phyloP scores from a whole-genome alignment of 306 rosid genomes.

The peach (Prunus persica) region DNA sequence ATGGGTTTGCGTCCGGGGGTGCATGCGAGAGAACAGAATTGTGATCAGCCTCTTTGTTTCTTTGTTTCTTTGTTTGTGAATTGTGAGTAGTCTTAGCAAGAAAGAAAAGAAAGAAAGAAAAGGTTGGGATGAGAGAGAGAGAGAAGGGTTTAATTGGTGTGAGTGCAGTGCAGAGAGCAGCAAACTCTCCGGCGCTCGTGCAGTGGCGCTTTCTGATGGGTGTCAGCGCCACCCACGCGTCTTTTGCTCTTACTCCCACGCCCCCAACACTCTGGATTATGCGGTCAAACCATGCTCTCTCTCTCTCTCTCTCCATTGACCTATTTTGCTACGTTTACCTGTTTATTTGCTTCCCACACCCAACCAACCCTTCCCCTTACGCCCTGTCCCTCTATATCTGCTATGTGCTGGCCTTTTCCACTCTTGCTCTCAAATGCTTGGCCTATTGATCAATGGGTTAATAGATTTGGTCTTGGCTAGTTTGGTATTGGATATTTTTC shows the following conservation, averaged over 20 bases:
- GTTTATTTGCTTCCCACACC: background rate
- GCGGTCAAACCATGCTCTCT: conserved; percentile 32
- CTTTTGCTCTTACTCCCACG: conserved; percentile 32
- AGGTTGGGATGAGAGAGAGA: background rate
- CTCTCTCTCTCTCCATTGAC: background rate
- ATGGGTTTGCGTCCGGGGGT: conserved; percentile 37
- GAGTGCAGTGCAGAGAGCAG: conserved; percentile 6
- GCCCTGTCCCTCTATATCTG: background rate
- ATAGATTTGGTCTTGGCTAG: background rate
- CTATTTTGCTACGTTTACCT: background rate
- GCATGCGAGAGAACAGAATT: conserved; percentile 14
- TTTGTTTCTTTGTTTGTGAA: too few relatives aligned
- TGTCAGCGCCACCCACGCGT: conserved; percentile 57
- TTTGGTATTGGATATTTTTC: background rate
- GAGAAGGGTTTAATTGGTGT: background rate
- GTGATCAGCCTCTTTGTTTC: too few relatives aligned
- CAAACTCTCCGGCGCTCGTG: conserved; percentile 55
- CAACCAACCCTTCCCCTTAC: background rate
- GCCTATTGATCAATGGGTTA: background rate
- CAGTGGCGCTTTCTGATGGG: conserved; percentile 26
- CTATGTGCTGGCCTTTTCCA: background rate
- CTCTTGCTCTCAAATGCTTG: conserved; percentile 1
- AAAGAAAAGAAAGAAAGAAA: too few relatives aligned
- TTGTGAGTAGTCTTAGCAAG: too few relatives aligned
- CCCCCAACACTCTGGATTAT: conserved; percentile 36